phyloP scores from a whole-genome alignment of 495 filamentous ascomycete genomes.

The Daldinia bambusicola region DNA sequence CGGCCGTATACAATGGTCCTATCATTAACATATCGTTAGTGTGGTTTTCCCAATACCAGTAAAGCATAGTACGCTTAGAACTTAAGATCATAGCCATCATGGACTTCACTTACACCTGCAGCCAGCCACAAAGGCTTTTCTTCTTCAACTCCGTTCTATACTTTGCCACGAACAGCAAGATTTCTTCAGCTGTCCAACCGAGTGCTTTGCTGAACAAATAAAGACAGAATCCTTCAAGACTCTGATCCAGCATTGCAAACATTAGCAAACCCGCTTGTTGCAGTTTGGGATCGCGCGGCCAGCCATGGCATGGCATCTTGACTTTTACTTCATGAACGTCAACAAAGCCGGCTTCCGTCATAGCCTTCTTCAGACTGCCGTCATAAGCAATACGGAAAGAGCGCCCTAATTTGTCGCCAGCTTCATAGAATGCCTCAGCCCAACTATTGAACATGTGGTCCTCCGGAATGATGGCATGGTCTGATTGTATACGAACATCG shows the following conservation, averaged over 20 bases:
- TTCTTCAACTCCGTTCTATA: slow-evolving; percentile 24
- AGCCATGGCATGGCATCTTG: slow-evolving; percentile 22
- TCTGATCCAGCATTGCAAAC: slow-evolving; percentile 25
- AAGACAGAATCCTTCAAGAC: slow-evolving; percentile 20
- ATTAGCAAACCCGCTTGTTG: slow-evolving; percentile 26
- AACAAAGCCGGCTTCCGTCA: slow-evolving; percentile 24
- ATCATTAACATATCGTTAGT: background rate
- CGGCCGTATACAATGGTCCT: slow-evolving; percentile 3
- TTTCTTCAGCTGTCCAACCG: slow-evolving; percentile 18
- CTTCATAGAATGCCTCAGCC: slow-evolving; percentile 7
- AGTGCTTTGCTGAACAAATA: slow-evolving; percentile 19
- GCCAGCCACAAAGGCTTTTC: slow-evolving; percentile 25
- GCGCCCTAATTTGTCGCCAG: slow-evolving; percentile 12
- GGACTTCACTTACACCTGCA: background rate
- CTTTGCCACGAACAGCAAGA: slow-evolving; percentile 14
- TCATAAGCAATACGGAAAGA: slow-evolving; percentile 11
- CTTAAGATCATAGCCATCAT: background rate
- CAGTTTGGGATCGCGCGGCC: slow-evolving; percentile 26
- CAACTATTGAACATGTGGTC: slow-evolving; percentile 26
- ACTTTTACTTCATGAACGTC: slow-evolving; percentile 21
- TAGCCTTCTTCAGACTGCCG: slow-evolving; percentile 13
- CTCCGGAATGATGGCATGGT: slow-evolving; percentile 16
- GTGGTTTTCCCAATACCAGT: background rate
- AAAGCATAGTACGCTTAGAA: background rate
- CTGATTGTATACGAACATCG: slow-evolving; percentile 20